Evolutionary conservation across 805 yeast species (phyloP), one percentile per base, ranked within the genome.

Genomic region (Candida montana): DNA sequence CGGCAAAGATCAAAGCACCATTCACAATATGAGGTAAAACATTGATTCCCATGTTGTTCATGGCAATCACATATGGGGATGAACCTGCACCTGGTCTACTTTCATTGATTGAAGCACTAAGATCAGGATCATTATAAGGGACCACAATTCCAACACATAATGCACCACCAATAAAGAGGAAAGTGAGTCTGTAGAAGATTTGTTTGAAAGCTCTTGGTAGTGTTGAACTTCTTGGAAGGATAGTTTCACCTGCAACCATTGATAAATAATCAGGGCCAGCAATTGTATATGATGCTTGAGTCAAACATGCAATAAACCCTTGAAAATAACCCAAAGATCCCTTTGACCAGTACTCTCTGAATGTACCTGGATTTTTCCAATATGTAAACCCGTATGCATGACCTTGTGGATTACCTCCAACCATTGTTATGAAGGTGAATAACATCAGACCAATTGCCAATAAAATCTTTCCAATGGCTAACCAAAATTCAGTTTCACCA

Each of bases 231-330:
- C 91, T 72, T 9, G 95, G 95, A 50, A 79, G 69, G 27, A 72
- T 65, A 3, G 86, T 78, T 58, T 88, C 95, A 35, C 95, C 88
- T 3, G 95, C 95, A 27, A 86, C 78, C 84, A 84, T 81, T 2
- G 91, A 74, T 28, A 88, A 75, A 52, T 84, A 83, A 61, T 88
- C 96, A 2, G 95, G 95, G 0, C 95, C 96, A 3, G 86, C 86
- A 49, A 84, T 79, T 12, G 93, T 83, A 58, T 82, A 87, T 23
- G 83, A 68, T 7, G 95, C 95, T 46, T 77, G 78, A 40, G 76
- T 71, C 35, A 85, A 60, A 46, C 90, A 82, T 0, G 80, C 72
- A 52, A 83, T 61, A 53, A 83, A 84, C 1, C 91, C 95, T 51
- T 81, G 75, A 51, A 83, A 81, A 45, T 81, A 64, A 19, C 91